These are phyloP conservation scores for Irpex lacteus DNA, from an alignment of 1,284 basidiomycete genomes.

Conservation along the genomic window DNA sequence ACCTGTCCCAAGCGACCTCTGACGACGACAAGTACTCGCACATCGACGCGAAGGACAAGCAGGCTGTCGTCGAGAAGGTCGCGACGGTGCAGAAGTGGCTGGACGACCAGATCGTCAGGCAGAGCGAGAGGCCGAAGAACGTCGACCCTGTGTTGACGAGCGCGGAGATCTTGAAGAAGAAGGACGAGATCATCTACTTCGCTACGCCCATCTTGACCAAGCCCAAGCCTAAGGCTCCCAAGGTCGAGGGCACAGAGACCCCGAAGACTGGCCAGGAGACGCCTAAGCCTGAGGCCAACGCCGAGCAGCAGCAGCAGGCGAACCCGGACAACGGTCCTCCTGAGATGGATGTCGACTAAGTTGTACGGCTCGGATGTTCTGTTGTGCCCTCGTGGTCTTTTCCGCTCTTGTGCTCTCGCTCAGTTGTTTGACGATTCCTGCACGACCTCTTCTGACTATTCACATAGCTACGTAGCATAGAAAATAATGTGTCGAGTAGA, in stretches of 20 bases:
- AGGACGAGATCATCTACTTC: slow-evolving; percentile 86
- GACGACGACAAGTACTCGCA: slow-evolving; percentile 83
- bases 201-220: slow-evolving; percentile 81
- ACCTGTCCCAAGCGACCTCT: slow-evolving; percentile 78
- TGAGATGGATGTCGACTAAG: slow-evolving; percentile 83
- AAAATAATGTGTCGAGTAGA: slow-evolving; percentile 20
- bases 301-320: slow-evolving; percentile 32
- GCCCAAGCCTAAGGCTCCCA: slow-evolving; percentile 81
- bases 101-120: slow-evolving; percentile 83
- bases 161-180: slow-evolving; percentile 82
- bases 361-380: neutral
- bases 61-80: slow-evolving; percentile 75
- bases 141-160: slow-evolving; percentile 80
- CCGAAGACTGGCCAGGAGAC: slow-evolving; percentile 63
- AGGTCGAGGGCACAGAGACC: slow-evolving; percentile 62
- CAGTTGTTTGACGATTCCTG: slow-evolving; percentile 5
- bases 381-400: neutral
- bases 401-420: neutral
- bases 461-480: slow-evolving; percentile 12
- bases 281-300: slow-evolving; percentile 41
- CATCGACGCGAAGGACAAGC: slow-evolving; percentile 86
- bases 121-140: slow-evolving; percentile 85
- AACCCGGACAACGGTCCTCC: slow-evolving; percentile 48
- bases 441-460: slow-evolving; percentile 6
- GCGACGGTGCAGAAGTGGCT: slow-evolving; percentile 91